These are phyloP conservation scores for Akanthomyces dipterigenus DNA, from an alignment of 2,329 filamentous ascomycete genomes.

Conservation along the genomic window DNA sequence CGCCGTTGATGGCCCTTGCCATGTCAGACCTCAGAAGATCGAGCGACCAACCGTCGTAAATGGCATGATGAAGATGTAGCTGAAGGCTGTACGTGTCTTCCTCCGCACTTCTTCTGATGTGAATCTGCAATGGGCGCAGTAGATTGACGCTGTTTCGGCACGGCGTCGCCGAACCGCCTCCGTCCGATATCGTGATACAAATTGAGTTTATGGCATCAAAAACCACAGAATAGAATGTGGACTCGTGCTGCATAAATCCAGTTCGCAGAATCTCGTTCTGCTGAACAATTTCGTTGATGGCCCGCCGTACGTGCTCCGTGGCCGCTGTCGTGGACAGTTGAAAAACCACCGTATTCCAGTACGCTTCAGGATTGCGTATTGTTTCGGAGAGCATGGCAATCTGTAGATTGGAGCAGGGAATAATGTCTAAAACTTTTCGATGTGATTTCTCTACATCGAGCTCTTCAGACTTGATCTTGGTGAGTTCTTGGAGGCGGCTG, in stretches of 20 bases:
- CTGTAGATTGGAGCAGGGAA: conserved; percentile 67
- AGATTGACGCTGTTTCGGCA: conserved; percentile 24
- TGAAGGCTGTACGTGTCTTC: conserved; percentile 28
- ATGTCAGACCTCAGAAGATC: conserved; percentile 68
- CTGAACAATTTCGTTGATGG: conserved; percentile 42
- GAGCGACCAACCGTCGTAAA: conserved; percentile 93
- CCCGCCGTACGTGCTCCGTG: conserved; percentile 35
- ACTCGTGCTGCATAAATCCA: conserved; percentile 57
- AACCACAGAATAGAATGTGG: conserved; percentile 39
- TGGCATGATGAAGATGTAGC: conserved; percentile 67
- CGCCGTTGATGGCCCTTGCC: conserved; percentile 36
- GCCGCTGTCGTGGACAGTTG: conserved; percentile 37
- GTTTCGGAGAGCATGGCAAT: conserved; percentile 77
- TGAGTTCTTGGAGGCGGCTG: not conserved
- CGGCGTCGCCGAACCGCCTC: conserved; percentile 30
- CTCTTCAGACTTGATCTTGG: not conserved
- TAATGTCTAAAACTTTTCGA: conserved; percentile 33
- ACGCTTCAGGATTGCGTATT: conserved; percentile 48
- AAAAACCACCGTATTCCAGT: conserved; percentile 73
- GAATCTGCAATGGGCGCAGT: conserved; percentile 55
- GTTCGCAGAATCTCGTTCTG: conserved; percentile 64
- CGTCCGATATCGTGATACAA: conserved; percentile 36
- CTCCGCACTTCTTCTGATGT: conserved; percentile 34
- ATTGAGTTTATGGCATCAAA: conserved; percentile 45
- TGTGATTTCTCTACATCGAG: not conserved